These are phyloP conservation scores for Solanum aculeatissimum DNA, from an alignment of 305 asterid species.

Conservation along the genomic window DNA sequence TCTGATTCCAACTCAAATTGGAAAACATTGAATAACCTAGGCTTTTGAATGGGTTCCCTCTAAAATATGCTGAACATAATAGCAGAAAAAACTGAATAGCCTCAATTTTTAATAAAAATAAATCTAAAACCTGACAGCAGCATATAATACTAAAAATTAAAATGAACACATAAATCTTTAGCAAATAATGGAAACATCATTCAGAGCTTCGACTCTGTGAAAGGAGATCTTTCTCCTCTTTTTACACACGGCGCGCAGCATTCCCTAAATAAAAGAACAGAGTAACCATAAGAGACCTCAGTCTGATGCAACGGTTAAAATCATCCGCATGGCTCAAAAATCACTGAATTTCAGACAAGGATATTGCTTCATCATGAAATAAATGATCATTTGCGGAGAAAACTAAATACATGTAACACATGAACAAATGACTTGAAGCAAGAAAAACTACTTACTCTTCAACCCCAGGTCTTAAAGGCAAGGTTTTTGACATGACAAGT, in stretches of 20 bases:
- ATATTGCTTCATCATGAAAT: background rate
- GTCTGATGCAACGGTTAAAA: background rate
- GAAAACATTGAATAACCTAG: background rate
- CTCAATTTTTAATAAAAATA: background rate
- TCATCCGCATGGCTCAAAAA: background rate
- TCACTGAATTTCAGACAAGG: background rate
- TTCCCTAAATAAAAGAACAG: background rate
- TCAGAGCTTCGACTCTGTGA: background rate
- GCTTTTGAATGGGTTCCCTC: background rate
- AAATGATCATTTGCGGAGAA: background rate
- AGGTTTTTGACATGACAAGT: constrained; percentile 55
- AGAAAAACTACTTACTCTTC: constrained; percentile 52
- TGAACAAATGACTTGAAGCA: background rate
- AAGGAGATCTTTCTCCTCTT: background rate
- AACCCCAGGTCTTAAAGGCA: constrained; percentile 73
- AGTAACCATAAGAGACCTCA: background rate
- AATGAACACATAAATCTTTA: background rate
- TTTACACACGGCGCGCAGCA: background rate
- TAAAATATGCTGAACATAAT: background rate
- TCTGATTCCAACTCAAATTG: background rate
- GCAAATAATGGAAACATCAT: background rate
- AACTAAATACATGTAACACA: background rate
- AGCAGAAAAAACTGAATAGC: background rate
- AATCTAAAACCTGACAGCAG: background rate
- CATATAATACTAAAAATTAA: background rate